Evolutionary conservation across 495 filamentous ascomycete genomes (phyloP), one percentile per base, ranked within the genome.

Genomic region (Hamigera avellanea): DNA sequence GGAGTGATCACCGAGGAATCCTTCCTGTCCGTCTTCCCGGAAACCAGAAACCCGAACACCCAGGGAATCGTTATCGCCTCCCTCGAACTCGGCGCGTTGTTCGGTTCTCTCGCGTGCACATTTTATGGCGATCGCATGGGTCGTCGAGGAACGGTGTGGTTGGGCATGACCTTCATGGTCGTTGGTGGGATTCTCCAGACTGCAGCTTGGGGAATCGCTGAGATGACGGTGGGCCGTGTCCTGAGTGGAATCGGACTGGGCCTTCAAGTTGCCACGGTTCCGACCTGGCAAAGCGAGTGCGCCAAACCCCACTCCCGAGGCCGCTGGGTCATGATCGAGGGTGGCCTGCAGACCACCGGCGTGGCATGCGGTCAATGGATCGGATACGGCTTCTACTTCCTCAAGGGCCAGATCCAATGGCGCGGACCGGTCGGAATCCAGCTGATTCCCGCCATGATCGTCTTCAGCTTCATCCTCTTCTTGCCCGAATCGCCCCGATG

Each of bases 401-500:
- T 58, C n/a, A 37, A 43, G 13, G 55, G 57, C 0, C 45, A 54
- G 8, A 44, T 65, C 8, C 52, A 57, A 14, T 75, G 72, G 72
- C 52, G 72, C 14, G 47, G 69, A 15, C 64, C 64, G 0, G 40
- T 67, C 14, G 59, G 54, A 2, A 23, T 67, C 6, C 75, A 81
- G 23, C 62, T 80, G 0, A 46, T 58, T 32, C 53, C 73, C 19
- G 46, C 46, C 18, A 42, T 33, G 18, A 53, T 68, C 46, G 72
- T 80, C 26, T 77, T 78, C 43, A 72, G 73, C 1, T 52, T 71
- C 0, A 59, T 82, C 7, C 70, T 81, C 32, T 59, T 79, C 38
- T 48, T 66, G 14, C 56, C 60, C 0, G 67, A 72, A 35, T 67
- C 62, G 1, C 69, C 69, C 6, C 59, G 71, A 7, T 74, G 67